Percentiles rank a stretch among this genome's conserved stretches.
phyloP scores from a whole-genome alignment of 176 grass and related monocot genomes.

The Eragrostis nindensis region DNA sequence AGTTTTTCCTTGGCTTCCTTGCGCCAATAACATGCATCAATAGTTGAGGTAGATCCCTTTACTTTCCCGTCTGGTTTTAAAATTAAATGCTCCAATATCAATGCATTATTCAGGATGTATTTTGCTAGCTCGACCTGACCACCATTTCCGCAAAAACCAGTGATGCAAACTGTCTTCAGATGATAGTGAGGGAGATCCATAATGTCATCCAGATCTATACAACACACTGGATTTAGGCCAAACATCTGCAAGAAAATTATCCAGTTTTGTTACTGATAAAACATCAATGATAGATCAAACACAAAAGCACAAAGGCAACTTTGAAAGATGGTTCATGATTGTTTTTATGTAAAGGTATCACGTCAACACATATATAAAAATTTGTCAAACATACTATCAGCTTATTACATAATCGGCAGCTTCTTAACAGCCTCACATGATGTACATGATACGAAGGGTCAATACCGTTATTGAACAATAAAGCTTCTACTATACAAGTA shows the following conservation, averaged over 20 bases:
- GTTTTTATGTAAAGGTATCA: no score
- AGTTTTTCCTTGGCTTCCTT: conserved; percentile 12
- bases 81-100: background rate
- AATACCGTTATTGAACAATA: background rate
- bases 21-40: background rate
- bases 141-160: background rate
- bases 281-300: no score
- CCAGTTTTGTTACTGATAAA: background rate
- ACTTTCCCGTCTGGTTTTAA: background rate
- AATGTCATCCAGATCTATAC: background rate
- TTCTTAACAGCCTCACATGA: no score
- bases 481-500: background rate
- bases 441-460: background rate
- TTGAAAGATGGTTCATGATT: no score
- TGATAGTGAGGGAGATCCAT: background rate
- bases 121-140: conserved; percentile 17
- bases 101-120: conserved; percentile 21
- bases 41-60: background rate
- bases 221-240: background rate
- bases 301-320: no score
- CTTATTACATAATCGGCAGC: no score
- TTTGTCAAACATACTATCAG: no score
- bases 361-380: no score
- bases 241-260: background rate
- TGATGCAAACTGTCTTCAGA: conserved; percentile 10